These are phyloP conservation scores for Amauroascus verrucosus DNA, from an alignment of 2,329 filamentous ascomycete species.

Conservation along the genomic window DNA sequence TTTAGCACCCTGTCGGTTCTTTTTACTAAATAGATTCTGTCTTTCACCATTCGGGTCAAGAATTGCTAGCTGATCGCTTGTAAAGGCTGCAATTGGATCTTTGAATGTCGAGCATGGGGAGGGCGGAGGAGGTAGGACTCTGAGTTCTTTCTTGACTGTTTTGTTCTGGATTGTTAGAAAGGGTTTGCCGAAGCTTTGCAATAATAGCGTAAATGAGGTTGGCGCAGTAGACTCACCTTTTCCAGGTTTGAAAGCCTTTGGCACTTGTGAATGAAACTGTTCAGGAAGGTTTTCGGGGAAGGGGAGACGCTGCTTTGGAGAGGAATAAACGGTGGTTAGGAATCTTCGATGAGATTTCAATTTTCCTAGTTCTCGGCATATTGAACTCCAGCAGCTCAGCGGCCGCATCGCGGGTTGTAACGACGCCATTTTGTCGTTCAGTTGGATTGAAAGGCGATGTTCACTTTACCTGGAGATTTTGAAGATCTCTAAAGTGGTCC, in stretches of 20 bases:
- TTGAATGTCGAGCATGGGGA: conserved; percentile 42
- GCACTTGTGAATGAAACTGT: conserved; percentile 36
- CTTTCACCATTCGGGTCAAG: conserved; percentile 82
- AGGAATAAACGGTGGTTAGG: conserved; percentile 42
- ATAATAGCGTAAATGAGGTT: background rate
- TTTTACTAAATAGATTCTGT: conserved; percentile 63
- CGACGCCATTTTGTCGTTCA: conserved; percentile 43
- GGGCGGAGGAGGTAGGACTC: conserved; percentile 44
- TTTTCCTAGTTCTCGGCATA: conserved; percentile 47
- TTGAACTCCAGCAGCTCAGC: conserved; percentile 58
- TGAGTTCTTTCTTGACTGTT: conserved; percentile 41
- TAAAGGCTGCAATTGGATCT: conserved; percentile 59
- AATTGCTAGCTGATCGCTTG: conserved; percentile 55
- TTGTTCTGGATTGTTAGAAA: conserved; percentile 11
- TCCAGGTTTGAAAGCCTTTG: conserved; percentile 29
- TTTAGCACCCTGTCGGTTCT: conserved; percentile 67
- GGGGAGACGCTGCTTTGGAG: conserved; percentile 32
- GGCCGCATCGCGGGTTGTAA: conserved; percentile 52
- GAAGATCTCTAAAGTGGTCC: conserved; percentile 15
- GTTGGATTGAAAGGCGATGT: conserved; percentile 9
- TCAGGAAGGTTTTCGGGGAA: conserved; percentile 34
- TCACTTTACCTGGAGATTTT: conserved; percentile 13
- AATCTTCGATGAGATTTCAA: conserved; percentile 40
- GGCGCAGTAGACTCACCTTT: conserved; percentile 24
- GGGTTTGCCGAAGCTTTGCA: background rate